These are phyloP conservation scores for Durusdinium trenchii DNA, from an alignment of 73 alveolate species.

Conservation along the genomic window DNA sequence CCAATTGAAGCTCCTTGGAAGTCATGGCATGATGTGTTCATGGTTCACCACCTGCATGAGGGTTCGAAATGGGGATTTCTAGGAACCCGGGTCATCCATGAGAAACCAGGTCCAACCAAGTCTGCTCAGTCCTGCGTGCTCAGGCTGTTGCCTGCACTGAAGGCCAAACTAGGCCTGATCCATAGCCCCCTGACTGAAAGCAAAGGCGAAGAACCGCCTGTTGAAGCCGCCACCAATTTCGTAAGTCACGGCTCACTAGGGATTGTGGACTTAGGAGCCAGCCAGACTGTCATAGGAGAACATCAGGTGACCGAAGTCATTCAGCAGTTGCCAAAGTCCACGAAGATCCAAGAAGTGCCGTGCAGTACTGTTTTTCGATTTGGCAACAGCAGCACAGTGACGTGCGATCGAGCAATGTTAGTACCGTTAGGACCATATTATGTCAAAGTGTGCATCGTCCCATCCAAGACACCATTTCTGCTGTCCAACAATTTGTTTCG, in stretches of 20 bases:
- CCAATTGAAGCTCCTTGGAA: no score
- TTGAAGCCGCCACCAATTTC: not conserved
- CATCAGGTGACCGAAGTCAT: not conserved
- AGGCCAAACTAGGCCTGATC: no score
- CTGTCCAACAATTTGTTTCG: not conserved
- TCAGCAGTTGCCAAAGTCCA: not conserved
- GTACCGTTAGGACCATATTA: not conserved
- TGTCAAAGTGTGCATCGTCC: not conserved
- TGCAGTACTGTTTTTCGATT: not conserved
- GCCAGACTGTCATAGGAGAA: not conserved
- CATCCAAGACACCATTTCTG: not conserved
- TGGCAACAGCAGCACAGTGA: not conserved
- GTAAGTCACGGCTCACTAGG: not conserved
- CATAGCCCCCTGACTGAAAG: no score
- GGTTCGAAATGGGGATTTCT: no score
- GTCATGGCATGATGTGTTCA: no score
- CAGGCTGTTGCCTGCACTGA: no score
- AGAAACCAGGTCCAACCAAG: no score
- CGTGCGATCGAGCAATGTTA: not conserved
- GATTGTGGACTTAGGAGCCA: not conserved
- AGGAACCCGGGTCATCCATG: no score
- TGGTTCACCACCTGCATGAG: no score
- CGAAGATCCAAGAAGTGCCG: not conserved
- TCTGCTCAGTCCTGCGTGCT: no score
- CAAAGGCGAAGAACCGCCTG: not conserved